A percentile compares a stretch with the other conserved stretches of the same genome.
Conservation (phyloP, 371 early-diverging fungal genomes). For the Mucor plumbeus region DNA sequence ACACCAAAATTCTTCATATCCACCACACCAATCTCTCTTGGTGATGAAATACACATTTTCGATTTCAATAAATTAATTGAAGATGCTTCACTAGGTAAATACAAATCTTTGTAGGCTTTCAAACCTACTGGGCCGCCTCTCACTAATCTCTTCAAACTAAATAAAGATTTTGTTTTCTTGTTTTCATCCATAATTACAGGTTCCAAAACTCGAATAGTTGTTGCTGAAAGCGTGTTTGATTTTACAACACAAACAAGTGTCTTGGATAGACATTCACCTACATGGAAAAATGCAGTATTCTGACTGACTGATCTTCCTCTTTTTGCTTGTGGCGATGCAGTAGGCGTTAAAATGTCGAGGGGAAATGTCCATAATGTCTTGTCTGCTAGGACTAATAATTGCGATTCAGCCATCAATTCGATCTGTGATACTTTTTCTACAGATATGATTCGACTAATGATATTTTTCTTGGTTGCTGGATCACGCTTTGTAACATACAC, state of each 20-base stretch:
- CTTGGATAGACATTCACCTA: conserved; percentile 41
- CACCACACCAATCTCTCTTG: conserved; percentile 92
- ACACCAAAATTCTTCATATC: conserved; percentile 80
- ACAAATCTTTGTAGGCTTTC: conserved; percentile 83
- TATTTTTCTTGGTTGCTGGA: conserved; percentile 19
- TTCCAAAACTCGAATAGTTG: conserved; percentile 78
- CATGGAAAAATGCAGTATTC: conserved; percentile 87
- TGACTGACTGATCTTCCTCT: conserved; percentile 73
- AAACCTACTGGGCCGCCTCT: conserved; percentile 58
- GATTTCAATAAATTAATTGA: conserved; percentile 86
- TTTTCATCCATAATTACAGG: conserved; percentile 62
- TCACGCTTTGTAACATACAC: conserved; percentile 39
- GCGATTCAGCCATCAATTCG: conserved; percentile 77
- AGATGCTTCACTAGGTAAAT: conserved; percentile 87
- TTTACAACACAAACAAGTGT: conserved; percentile 81
- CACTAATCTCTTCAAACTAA: conserved; percentile 50
- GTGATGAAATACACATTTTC: conserved; percentile 90
- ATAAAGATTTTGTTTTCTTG: conserved; percentile 30
- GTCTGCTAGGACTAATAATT: conserved; percentile 81
- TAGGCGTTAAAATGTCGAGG: conserved; percentile 72
- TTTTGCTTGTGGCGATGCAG: conserved; percentile 30
- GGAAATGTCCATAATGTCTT: conserved; percentile 80
- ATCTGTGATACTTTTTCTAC: conserved; percentile 86
- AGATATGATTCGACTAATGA: conserved; percentile 62
- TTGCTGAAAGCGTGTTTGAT: conserved; percentile 67